Evolutionary conservation across 1,284 basidiomycete genomes (phyloP).

Genomic region (Rhizoctonia solani): DNA sequence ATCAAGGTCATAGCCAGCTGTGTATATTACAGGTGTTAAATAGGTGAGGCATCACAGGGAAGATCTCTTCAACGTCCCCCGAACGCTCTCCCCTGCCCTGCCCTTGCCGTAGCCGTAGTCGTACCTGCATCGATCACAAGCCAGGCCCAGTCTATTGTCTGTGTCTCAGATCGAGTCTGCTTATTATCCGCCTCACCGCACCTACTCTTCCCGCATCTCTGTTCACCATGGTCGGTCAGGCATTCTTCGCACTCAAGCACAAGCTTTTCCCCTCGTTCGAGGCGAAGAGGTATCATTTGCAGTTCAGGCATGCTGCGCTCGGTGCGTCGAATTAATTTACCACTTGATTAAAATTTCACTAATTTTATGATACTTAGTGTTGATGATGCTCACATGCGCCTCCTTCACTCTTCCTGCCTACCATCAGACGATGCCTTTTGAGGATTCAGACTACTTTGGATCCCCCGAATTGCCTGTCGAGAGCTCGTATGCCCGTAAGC

Average conservation of each 20-base stretch:
- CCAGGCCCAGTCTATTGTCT: slow-evolving; percentile 11
- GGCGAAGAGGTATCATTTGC: slow-evolving; percentile 17
- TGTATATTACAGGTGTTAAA: slow-evolving; percentile 8
- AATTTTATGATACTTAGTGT: not conserved
- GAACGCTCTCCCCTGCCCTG: not conserved
- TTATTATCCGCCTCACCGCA: not conserved
- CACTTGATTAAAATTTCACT: not conserved
- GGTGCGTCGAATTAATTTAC: slow-evolving; percentile 6
- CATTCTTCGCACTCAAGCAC: slow-evolving; percentile 13
- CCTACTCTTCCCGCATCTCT: not conserved
- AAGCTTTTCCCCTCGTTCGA: slow-evolving; percentile 27
- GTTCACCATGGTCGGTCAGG: not conserved
- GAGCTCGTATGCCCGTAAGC: slow-evolving; percentile 11
- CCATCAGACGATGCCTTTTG: slow-evolving; percentile 17
- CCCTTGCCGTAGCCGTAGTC: not conserved
- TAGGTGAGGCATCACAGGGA: no score
- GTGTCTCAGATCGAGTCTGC: not conserved
- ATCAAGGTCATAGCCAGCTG: not conserved
- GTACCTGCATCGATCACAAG: slow-evolving; percentile 14
- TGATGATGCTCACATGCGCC: slow-evolving; percentile 11
- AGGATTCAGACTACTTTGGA: not conserved
- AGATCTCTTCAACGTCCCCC: no score
- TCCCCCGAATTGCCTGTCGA: not conserved
- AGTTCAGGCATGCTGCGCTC: slow-evolving; percentile 31
- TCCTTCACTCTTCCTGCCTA: slow-evolving; percentile 9